Base-by-base conservation (phyloP, 495 filamentous ascomycete species). In the Jackrogersella minutella region DNA sequence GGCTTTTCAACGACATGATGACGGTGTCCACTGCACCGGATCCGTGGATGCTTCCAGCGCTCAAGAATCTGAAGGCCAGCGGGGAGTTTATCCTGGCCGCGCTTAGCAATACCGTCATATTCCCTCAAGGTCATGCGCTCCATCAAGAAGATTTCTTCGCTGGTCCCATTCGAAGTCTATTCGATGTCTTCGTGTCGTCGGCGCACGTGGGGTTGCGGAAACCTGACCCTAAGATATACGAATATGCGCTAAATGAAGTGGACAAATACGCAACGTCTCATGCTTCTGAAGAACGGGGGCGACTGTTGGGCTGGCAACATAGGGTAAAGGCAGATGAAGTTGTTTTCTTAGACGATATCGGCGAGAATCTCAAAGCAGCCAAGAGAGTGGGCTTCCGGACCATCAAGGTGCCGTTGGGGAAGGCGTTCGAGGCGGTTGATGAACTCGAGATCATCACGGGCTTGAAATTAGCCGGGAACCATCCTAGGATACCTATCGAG, bases 1-100 rank as follows among this genome's bases (percentile, higher is more conserved):
- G 76, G 73, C 81, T 99, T 8, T 97, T 98, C 83, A 91, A 88
- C 86, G 86, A 88, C 60, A 98, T 99, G 95, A 97, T 99, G 93
- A 76, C 81, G 6, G 74, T 84, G 31, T 87, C 90, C 0, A 81
- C 88, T 1, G 76, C 78, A 0, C 88, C 90, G 5, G 94, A 99
- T 74, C 91, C 91, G 28, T 90, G 87, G 78, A 93, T 99, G 88
- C 90, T 86, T 57, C 92, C 92, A 0, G 93, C 93, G 16, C 81
- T 98, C n/a, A 78, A 86, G 70, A 85, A 82, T 53, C 76, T 97
- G 41, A 83, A 81, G 56, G 82, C 79, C 5, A 85, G 81, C 9
- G 86, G 88, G 14, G 77, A 80, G 58, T 93, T 88, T 68, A 83
- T 94, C 30, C 74, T 98, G 17, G 93, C 87, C 0, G 95, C 93